phyloP scores from a whole-genome alignment of 305 asterid species.

The Andrographis paniculata region DNA sequence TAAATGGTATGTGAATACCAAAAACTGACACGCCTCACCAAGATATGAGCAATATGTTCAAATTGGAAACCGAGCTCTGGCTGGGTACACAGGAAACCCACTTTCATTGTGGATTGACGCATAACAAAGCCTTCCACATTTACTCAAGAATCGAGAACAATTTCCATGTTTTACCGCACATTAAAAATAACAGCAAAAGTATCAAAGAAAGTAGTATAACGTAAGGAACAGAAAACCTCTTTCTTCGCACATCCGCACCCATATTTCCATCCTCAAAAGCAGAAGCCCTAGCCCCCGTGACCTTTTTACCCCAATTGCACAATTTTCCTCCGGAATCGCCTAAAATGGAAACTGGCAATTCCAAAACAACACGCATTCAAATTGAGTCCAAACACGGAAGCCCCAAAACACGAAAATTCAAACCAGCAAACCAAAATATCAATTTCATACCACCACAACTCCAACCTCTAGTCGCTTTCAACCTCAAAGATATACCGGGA shows the following conservation, averaged over 20 bases:
- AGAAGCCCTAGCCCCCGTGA: constrained; percentile 21
- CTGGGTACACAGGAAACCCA: too few relatives aligned
- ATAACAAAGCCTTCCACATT: too few relatives aligned
- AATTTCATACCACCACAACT: constrained; percentile 24
- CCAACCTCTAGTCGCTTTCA: constrained; percentile 12
- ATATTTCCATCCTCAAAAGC: constrained; percentile 27
- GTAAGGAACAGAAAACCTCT: constrained; percentile 27
- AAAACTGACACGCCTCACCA: background rate
- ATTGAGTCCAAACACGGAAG: background rate
- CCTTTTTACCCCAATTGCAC: constrained; percentile 18
- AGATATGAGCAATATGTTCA: background rate
- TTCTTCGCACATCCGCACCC: constrained; percentile 20
- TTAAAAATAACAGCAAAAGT: background rate
- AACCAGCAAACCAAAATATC: background rate
- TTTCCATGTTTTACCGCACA: background rate
- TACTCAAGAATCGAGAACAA: background rate
- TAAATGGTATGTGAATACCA: background rate
- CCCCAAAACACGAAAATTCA: background rate
- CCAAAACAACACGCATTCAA: constrained; percentile 6
- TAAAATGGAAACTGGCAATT: constrained; percentile 15
- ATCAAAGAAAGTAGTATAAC: constrained; percentile 3
- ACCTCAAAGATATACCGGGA: constrained; percentile 19
- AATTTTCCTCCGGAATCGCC: constrained; percentile 15
- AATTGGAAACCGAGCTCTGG: too few relatives aligned
- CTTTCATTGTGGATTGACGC: too few relatives aligned